These are phyloP conservation scores for Haplographium delicatum DNA, from an alignment of 495 filamentous ascomycete species.

Conservation along the genomic window DNA sequence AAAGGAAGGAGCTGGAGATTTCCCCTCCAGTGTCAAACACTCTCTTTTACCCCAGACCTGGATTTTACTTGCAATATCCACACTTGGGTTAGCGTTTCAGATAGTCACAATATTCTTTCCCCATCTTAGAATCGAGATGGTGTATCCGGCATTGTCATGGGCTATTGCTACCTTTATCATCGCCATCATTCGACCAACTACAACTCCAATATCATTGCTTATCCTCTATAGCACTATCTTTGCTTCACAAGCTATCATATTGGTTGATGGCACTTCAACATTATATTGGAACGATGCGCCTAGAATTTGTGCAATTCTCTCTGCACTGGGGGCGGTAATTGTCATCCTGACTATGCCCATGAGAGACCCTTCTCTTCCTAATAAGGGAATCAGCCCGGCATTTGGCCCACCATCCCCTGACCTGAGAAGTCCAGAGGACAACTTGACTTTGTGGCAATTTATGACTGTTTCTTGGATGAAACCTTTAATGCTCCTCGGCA, in stretches of 20 bases:
- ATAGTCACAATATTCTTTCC: constrained; percentile 35
- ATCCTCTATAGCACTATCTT: constrained; percentile 31
- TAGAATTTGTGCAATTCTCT: constrained; percentile 35
- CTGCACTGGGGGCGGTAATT: constrained; percentile 40
- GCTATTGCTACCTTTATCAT: constrained; percentile 39
- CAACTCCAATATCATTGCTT: constrained; percentile 38
- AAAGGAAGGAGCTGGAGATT: constrained; percentile 28
- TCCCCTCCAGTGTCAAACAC: constrained; percentile 25
- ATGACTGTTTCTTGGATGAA: constrained; percentile 80
- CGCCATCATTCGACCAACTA: constrained; percentile 42
- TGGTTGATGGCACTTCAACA: constrained; percentile 28
- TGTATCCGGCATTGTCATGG: constrained; percentile 32
- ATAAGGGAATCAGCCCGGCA: constrained; percentile 55
- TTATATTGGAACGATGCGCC: constrained; percentile 32
- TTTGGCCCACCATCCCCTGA: constrained; percentile 51
- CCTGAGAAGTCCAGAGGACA: constrained; percentile 76
- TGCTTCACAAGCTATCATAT: constrained; percentile 31
- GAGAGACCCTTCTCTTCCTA: constrained; percentile 52
- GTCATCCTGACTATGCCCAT: constrained; percentile 68
- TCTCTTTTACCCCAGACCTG: constrained; percentile 30
- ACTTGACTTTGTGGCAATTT: constrained; percentile 73
- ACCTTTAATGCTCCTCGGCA: constrained; percentile 61
- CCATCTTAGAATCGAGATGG: constrained; percentile 6
- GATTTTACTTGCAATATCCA: constrained; percentile 36
- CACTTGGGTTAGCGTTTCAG: constrained; percentile 37